Evolutionary conservation across 495 filamentous ascomycete species (phyloP).

Genomic region (Amphirosellinia nigrospora): DNA sequence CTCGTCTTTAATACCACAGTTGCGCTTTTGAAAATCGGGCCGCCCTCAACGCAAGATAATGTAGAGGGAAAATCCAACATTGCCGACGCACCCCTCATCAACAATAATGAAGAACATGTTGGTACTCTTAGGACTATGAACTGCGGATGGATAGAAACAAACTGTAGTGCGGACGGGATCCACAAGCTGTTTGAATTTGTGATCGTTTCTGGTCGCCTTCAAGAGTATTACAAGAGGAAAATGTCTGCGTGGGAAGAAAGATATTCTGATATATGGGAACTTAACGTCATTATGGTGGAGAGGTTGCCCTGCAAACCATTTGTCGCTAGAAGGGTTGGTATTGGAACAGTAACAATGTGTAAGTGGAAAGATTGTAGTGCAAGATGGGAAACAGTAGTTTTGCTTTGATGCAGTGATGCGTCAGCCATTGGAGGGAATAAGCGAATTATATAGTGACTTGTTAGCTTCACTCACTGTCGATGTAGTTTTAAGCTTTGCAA

Average conservation of each 20-base stretch:
- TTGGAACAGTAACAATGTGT: constrained; percentile 23
- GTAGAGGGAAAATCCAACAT: neutral
- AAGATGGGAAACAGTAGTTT: constrained; percentile 26
- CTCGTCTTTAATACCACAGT: constrained; percentile 25
- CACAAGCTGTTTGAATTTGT: constrained; percentile 17
- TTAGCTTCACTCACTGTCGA: too few species aligned
- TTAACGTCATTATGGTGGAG: constrained; percentile 26
- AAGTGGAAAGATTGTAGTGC: constrained; percentile 23
- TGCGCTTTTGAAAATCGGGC: constrained; percentile 13
- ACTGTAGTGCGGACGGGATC: constrained; percentile 13
- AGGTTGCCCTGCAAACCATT: constrained; percentile 23
- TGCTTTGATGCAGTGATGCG: constrained; percentile 2
- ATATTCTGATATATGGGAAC: constrained; percentile 17
- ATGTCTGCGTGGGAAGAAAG: neutral
- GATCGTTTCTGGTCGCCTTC: constrained; percentile 12
- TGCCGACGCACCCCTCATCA: constrained; percentile 3
- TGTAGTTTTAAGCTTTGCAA: too few species aligned
- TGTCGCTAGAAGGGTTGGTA: constrained; percentile 22
- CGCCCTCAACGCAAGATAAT: neutral
- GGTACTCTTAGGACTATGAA: constrained; percentile 9
- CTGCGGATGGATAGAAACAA: constrained; percentile 17
- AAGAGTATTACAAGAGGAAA: constrained; percentile 7
- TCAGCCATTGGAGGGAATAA: too few species aligned
- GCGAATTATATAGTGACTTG: too few species aligned
- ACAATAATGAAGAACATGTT: neutral